Conservation (phyloP, 1,139 yeast species). For the Blastobotrys apis region DNA sequence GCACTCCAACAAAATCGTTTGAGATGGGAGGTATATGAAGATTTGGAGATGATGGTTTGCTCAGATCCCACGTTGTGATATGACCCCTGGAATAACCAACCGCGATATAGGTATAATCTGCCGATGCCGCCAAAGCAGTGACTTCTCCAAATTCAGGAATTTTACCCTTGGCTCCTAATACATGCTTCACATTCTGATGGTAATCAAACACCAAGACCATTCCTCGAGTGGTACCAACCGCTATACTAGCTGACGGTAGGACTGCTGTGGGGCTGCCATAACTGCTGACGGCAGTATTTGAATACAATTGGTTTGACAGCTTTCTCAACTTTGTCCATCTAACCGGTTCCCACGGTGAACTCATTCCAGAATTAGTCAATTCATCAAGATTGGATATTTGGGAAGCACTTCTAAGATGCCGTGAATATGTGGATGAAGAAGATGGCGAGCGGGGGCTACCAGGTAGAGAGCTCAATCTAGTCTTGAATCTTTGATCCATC, state of each 20-base stretch:
- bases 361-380: constrained; percentile 7
- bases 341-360: constrained; percentile 31
- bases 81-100: constrained; percentile 46
- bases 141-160: constrained; percentile 40
- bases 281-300: constrained; percentile 36
- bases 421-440: constrained; percentile 2
- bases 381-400: constrained; percentile 19
- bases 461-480: constrained; percentile 27
- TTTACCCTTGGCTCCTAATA: constrained; percentile 35
- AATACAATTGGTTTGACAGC: constrained; percentile 39
- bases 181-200: constrained; percentile 48
- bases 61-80: constrained; percentile 46
- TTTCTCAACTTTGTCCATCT: constrained; percentile 45
- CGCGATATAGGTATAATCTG: constrained; percentile 49
- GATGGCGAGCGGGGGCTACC: constrained; percentile 12
- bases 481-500: constrained; percentile 29
- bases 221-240: constrained; percentile 62
- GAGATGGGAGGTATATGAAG: constrained; percentile 37
- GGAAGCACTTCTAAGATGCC: constrained; percentile 11
- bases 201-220: constrained; percentile 58
- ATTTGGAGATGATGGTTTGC: constrained; percentile 31
- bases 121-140: constrained; percentile 45
- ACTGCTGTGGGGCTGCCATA: constrained; percentile 52
- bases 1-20: constrained; percentile 22
- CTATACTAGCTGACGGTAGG: constrained; percentile 49